Evolutionary conservation across 257 asterid species (phyloP).

Genomic region (Eustoma russellianum): DNA sequence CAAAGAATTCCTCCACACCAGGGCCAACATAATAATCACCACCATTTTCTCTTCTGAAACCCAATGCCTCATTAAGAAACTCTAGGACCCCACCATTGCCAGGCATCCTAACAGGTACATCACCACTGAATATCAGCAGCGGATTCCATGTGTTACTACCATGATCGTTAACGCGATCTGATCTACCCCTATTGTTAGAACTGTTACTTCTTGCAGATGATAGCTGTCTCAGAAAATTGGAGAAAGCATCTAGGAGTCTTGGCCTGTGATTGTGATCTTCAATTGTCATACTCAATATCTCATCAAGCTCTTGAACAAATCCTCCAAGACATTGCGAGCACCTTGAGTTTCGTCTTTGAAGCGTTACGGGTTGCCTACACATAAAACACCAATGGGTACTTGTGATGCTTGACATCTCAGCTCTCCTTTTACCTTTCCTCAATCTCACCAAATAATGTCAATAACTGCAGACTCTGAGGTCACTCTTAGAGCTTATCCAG

Average conservation of each 20-base stretch:
- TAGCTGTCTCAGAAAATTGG: constrained; percentile 68
- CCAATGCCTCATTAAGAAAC: constrained; percentile 69
- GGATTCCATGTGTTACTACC: constrained; percentile 55
- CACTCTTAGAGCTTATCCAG: not conserved
- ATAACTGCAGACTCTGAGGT: not conserved
- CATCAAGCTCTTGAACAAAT: constrained; percentile 75
- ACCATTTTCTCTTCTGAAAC: constrained; percentile 70
- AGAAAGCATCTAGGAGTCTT: constrained; percentile 57
- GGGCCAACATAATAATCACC: constrained; percentile 84
- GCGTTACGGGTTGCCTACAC: constrained; percentile 65
- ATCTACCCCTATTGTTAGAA: constrained; percentile 19
- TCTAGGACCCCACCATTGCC: constrained; percentile 63
- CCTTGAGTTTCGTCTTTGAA: constrained; percentile 21
- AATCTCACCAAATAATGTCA: constrained; percentile 2
- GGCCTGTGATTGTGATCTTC: constrained; percentile 56
- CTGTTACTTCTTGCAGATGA: constrained; percentile 23
- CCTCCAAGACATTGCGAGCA: constrained; percentile 70
- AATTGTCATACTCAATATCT: constrained; percentile 25
- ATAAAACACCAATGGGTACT: constrained; percentile 80
- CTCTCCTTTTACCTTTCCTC: constrained; percentile 11
- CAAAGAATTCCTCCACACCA: constrained; percentile 74
- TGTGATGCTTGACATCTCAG: constrained; percentile 47
- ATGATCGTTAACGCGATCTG: constrained; percentile 21
- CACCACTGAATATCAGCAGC: constrained; percentile 75
- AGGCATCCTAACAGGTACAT: constrained; percentile 61